Evolutionary conservation across 768 basidiomycete genomes (phyloP), one percentile per base, ranked within the genome.

Genomic region (Serendipita sp.): DNA sequence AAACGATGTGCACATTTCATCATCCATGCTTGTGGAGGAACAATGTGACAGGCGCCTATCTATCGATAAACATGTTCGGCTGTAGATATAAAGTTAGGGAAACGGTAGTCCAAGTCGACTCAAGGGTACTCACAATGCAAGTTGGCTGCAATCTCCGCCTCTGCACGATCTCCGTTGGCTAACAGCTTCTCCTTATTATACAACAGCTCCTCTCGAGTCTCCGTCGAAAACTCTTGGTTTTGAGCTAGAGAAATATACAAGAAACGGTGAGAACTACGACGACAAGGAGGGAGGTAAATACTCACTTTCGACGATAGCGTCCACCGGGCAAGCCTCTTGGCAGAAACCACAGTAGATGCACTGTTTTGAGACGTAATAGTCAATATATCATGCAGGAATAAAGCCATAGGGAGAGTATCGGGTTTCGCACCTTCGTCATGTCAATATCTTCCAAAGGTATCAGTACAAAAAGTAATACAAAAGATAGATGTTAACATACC

Each of bases 261-360:
- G 60, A 27, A 48, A 13, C 13, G 37, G 64, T 37, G 50, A 69
- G 63, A 63, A 52, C 34, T 66, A 37, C 63, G 66, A 60, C 52
- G 37, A 13, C 13, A 40, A 40, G 1, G 4, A 13, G 37, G 1
- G 37, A 40, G 37, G 44, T 6, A 62, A 52, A 29, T 29, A 62
- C 91, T 68, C 72, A 95, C 94, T 95, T 79, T 98, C 96, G 63
- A 99, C 96, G 70, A 99, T 98, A 66, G 96, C 96, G 75, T 98
- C 96, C 64, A 98, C 96, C 1, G 96, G 96, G 74, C 96, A 99
- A 34, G 96, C 96, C 76, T 98, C 96, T 75, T 98, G 95, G 75
- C 96, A 98, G 80, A 97, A 98, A 63, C 96, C 96, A 75, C 96
- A 99, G 79, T 99, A 99, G 71, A 99, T 99, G 76, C 96, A 98